A percentile compares a stretch with the other conserved stretches of the same genome.
Evolutionary conservation across 257 asterid genomes (phyloP).

Genomic region (Solanum tacnaense): DNA sequence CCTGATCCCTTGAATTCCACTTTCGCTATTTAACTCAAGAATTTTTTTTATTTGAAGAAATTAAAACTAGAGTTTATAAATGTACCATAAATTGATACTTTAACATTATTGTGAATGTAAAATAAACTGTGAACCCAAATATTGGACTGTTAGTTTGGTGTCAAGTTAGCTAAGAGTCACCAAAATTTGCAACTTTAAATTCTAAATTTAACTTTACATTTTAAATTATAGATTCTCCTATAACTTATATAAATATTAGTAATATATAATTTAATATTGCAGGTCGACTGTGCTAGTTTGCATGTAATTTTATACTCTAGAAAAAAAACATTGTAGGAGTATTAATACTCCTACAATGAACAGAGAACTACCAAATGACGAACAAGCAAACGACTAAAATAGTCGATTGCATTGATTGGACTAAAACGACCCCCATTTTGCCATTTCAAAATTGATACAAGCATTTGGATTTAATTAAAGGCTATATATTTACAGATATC

Average conservation of each 20-base stretch:
- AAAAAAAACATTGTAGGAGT: not conserved
- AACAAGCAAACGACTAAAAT: not conserved
- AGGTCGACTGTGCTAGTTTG: not conserved
- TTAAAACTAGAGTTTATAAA: not conserved
- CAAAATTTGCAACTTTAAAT: not conserved
- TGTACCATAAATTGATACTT: not conserved
- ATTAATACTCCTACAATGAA: not conserved
- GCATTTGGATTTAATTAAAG: not conserved
- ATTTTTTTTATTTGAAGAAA: not conserved
- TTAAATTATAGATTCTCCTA: not conserved
- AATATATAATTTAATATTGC: not conserved
- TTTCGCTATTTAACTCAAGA: not conserved
- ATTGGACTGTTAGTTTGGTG: not conserved
- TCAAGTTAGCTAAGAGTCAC: not conserved
- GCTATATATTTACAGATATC: not conserved
- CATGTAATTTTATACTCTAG: not conserved
- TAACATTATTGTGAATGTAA: not conserved
- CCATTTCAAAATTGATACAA: not conserved
- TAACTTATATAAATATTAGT: not conserved
- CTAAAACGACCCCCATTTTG: not conserved
- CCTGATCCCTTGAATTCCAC: not conserved
- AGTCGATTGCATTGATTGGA: not conserved
- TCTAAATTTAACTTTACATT: not conserved
- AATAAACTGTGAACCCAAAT: not conserved
- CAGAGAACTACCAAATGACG: not conserved